Conservation (phyloP, 169 alveolate species). For the Plasmodium yoelii region DNA sequence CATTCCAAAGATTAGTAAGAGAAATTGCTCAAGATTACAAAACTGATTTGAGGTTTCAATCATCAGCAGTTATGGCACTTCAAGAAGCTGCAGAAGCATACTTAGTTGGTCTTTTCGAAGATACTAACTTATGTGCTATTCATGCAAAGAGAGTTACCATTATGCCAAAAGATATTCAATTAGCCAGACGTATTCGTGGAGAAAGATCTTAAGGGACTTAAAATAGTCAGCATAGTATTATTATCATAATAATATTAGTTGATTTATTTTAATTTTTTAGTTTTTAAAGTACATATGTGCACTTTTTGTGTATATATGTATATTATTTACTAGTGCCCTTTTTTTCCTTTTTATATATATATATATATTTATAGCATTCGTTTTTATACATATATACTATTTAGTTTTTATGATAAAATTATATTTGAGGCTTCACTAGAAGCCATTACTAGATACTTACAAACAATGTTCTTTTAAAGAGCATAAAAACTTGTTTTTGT, state of each 20-base stretch:
- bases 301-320: constrained; percentile 43
- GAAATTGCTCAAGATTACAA: constrained; percentile 98
- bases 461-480: constrained; percentile 6
- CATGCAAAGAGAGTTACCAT: constrained; percentile 99
- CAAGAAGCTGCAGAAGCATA: constrained; percentile 99
- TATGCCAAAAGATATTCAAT: constrained; percentile 99
- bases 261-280: constrained; percentile 1
- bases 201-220: constrained; percentile 89
- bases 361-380: constrained; percentile 70
- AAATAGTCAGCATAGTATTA: constrained; percentile 5
- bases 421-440: constrained; percentile 88
- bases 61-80: constrained; percentile 98
- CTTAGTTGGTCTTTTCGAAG: constrained; percentile 99
- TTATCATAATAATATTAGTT: background rate
- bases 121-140: constrained; percentile 98
- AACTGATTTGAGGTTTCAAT: constrained; percentile 98
- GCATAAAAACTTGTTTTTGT: background rate
- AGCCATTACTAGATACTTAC: constrained; percentile 78
- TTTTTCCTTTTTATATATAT: constrained; percentile 20
- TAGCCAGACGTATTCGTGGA: constrained; percentile 99
- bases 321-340: constrained; percentile 10
- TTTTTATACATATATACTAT: constrained; percentile 53
- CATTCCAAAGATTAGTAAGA: constrained; percentile 98
- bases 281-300: constrained; percentile 45
- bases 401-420: constrained; percentile 42